A percentile compares a stretch with the other conserved stretches of the same genome.
Conservation (phyloP, 208 protist genomes). For the Crithidia sp. region DNA sequence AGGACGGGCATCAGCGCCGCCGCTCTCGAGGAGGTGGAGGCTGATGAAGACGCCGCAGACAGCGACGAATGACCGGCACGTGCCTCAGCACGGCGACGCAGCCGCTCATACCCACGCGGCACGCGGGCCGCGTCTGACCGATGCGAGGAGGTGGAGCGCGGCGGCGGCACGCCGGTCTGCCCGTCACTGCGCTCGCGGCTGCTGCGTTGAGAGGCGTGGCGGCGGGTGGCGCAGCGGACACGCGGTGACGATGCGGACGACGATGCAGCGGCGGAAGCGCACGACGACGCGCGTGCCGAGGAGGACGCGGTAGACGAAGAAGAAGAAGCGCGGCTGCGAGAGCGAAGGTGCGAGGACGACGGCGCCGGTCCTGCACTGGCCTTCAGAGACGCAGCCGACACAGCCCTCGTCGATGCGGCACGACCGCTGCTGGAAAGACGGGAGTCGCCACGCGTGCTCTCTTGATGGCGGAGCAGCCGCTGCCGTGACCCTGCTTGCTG, state of each 20-base stretch:
- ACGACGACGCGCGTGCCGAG: background rate
- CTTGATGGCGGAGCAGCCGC: background rate
- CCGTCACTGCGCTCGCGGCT: background rate
- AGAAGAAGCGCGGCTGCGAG: background rate
- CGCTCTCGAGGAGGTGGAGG: no score
- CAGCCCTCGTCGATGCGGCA: no score
- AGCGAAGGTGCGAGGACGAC: background rate
- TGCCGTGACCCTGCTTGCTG: background rate
- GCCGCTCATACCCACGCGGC: slow-evolving; percentile 7
- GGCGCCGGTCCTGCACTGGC: no score
- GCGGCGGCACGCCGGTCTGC: background rate
- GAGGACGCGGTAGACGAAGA: background rate
- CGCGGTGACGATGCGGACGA: background rate
- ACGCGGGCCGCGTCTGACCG: background rate
- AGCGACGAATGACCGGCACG: background rate
- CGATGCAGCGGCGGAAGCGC: background rate
- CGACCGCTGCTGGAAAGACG: no score
- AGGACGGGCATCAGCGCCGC: background rate
- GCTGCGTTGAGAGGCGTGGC: background rate
- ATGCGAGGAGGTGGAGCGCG: background rate
- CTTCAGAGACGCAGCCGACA: no score
- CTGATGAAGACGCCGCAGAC: background rate
- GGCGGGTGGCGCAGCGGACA: background rate
- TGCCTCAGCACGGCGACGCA: background rate
- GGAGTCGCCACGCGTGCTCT: background rate